Evolutionary conservation across 73 alveolate species (phyloP), one percentile per base, ranked within the genome.

Genomic region (Blepharisma stoltei): DNA sequence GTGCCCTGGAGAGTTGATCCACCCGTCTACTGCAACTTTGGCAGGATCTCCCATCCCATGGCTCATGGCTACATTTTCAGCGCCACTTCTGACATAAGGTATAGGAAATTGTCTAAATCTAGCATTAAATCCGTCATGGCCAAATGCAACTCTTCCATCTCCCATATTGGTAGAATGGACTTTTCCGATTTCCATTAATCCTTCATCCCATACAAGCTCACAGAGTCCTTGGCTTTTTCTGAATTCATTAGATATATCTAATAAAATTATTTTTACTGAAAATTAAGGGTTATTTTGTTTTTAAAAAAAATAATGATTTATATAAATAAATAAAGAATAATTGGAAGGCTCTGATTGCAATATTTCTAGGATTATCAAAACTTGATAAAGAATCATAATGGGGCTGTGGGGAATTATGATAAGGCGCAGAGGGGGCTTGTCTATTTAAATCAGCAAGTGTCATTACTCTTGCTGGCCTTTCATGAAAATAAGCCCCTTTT

Each of bases 1-100:
- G 79, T 97, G 99, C 1, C 99, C 99, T 47, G 99, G 99, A 1
- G 98, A 92, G 37, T 95, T 94, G 38, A 97, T 97, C 99, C 99
- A 97, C 14, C 99, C 99, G 55, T 87, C 94, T 27, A 97, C 99
- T n/a, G 95, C 95, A 32, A 78, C 88, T 81, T 93, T 89, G 5
- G 94, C 94, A 67, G 96, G 92, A 71, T 89, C 91, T 48, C 92
- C 88, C 76, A 78, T 83, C 70, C 92, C 85, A 75, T 85, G 76
- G 66, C 94, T 95, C 53, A 81, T 88, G 23, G 98, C 96, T 43
- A 95, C 99, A 79, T 95, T 95, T 80, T 95, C 99, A 54, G 97
- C 92, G 68, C 95, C 97, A 6, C 89, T 69, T 49, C 94, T 70
- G 52, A 54, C 86, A 60, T 70, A 76, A 20, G 18, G 38, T 76